Evolutionary conservation across 2,329 filamentous ascomycete genomes (phyloP), one percentile per base, ranked within the genome.

Genomic region (Ceratocystis cubensis): DNA sequence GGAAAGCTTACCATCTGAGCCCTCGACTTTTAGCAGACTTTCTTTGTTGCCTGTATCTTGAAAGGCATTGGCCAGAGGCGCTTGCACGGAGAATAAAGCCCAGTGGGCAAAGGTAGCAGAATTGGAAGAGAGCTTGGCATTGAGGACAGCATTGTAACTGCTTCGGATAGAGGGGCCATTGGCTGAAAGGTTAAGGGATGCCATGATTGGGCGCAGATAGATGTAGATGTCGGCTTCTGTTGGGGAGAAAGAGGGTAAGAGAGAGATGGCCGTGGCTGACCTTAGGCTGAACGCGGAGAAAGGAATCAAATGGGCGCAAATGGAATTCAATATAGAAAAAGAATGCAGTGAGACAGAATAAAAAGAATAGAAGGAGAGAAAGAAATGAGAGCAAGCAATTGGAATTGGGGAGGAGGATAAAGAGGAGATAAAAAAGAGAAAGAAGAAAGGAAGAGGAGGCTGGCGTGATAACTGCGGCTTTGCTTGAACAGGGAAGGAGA

Each of bases 21-120:
- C 87, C 75, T 97, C 91, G 64, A 99, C 93, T 78, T 96, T 97
- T 71, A 99, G 79, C 1, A 96, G 84, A 75, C 93, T 97, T 78
- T 97, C 93, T 78, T 96, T 97, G 70, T 85, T 81, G 48, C 84
- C 87, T 67, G 84, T 82, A 74, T 94, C 89, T 77, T 96, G 91
- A 76, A 99, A 99, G 68, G 92, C 92, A 78, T 88, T 97, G 74
- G 91, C 83, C 50, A 99, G 84, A 65, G 94, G 94, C 68, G 93
- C 89, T 75, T 94, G 89, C 50, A 99, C 94, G 6, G 89, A 89
- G 78, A 95, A 96, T 69, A 99, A 80, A 22, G 91, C 93, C 94
- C 94, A 99, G 79, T 93, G 89, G 69, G 84, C 91, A 73, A 89
- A 89, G 61, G 91, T 96, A 48, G 89, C 83, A 61, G 92, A 96